phyloP scores from a whole-genome alignment of 208 protist species.

The Crithidia fasciculata region DNA sequence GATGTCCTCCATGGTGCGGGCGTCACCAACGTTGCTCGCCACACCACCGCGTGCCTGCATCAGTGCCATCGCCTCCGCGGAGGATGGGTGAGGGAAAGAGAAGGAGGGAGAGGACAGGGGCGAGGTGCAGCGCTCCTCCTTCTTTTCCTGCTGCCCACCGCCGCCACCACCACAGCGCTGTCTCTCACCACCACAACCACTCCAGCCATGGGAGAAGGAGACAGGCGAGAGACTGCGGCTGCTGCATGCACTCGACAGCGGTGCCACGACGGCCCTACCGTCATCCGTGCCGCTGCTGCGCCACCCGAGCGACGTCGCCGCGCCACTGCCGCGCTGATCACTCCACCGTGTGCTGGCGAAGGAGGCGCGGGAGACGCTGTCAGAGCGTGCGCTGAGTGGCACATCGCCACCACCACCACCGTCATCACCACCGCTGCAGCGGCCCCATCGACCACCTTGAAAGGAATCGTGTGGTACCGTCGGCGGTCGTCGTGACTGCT shows the following conservation, averaged over 20 bases:
- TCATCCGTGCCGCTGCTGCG: neutral
- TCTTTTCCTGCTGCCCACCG: neutral
- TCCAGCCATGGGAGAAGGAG: slow-evolving; percentile 3
- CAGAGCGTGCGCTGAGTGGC: slow-evolving; percentile 17
- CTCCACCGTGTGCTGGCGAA: slow-evolving; percentile 5
- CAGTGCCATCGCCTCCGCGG: neutral
- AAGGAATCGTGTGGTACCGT: neutral
- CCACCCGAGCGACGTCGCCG: slow-evolving; percentile 16
- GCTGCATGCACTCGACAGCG: slow-evolving; percentile 5
- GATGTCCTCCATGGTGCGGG: slow-evolving; percentile 33
- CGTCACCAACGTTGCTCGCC: slow-evolving; percentile 4
- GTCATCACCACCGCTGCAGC: no score
- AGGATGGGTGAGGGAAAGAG: neutral
- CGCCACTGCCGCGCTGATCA: neutral
- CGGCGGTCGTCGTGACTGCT: slow-evolving; percentile 4
- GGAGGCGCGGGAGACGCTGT: slow-evolving; percentile 24
- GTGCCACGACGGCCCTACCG: neutral
- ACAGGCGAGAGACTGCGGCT: slow-evolving; percentile 15
- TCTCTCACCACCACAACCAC: neutral
- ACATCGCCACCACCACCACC: neutral
- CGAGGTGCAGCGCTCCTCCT: neutral
- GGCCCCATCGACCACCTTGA: no score
- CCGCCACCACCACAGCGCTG: neutral
- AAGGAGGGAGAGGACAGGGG: neutral
- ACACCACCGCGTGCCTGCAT: neutral